Conservation (phyloP, 768 basidiomycete genomes). For the Gautieria morchelliformis region DNA sequence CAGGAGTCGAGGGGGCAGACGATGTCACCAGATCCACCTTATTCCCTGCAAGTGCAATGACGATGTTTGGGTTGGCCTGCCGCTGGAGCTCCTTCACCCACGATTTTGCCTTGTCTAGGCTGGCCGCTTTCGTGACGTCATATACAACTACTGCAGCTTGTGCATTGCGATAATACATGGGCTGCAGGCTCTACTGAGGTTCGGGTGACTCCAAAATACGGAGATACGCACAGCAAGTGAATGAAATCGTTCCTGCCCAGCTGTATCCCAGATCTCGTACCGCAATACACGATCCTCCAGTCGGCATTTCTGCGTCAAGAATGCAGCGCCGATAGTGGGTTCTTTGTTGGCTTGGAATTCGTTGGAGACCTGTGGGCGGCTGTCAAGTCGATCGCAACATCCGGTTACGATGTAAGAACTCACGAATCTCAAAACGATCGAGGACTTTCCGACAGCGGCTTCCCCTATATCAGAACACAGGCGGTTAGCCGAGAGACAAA, state of each 20-base stretch:
- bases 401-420: slow-evolving; percentile 3
- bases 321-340: slow-evolving; percentile 95
- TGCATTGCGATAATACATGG: slow-evolving; percentile 99
- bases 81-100: slow-evolving; percentile 99
- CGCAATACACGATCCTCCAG: slow-evolving; percentile 88
- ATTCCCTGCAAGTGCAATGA: slow-evolving; percentile 97
- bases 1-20: slow-evolving; percentile 38
- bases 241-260: slow-evolving; percentile 94
- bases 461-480: slow-evolving; percentile 52
- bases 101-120: slow-evolving; percentile 96
- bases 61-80: slow-evolving; percentile 98
- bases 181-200: slow-evolving; percentile 34
- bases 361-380: slow-evolving; percentile 63
- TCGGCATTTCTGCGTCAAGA: slow-evolving; percentile 90
- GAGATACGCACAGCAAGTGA: slow-evolving; percentile 71
- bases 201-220: slow-evolving; percentile 7
- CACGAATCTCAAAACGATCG: slow-evolving; percentile 95
- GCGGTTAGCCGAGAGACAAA: not conserved
- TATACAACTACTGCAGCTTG: slow-evolving; percentile 98
- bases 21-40: slow-evolving; percentile 86
- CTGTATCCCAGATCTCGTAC: slow-evolving; percentile 97
- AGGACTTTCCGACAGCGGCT: slow-evolving; percentile 98
- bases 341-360: slow-evolving; percentile 99
- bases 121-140: slow-evolving; percentile 92
- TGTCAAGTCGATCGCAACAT: not conserved